Evolutionary conservation across 345 rosid genomes (phyloP).

Genomic region (Gossypium rotundifolium): DNA sequence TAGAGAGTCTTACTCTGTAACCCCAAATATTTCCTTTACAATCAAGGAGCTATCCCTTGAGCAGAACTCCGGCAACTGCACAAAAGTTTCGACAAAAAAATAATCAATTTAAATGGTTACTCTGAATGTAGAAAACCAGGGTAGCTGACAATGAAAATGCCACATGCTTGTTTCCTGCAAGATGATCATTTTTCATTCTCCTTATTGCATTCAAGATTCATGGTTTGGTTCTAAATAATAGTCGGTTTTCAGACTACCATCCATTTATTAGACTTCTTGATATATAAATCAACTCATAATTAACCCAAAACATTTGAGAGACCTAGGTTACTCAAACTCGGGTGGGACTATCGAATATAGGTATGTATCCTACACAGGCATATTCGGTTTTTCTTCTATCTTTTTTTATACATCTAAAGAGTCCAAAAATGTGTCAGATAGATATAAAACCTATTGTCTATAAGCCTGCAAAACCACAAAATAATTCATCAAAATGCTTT

Average conservation of each 20-base stretch:
- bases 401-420: not conserved
- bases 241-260: not conserved
- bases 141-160: not conserved
- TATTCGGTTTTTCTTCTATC: not conserved
- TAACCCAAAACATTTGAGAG: not conserved
- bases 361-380: not conserved
- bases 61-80: slow-evolving; percentile 85
- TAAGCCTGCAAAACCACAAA: not conserved
- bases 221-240: not conserved
- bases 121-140: not conserved
- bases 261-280: not conserved
- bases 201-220: not conserved
- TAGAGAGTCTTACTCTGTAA: slow-evolving; percentile 57
- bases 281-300: not conserved
- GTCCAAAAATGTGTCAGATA: not conserved
- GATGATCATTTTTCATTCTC: not conserved
- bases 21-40: slow-evolving; percentile 93
- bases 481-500: not conserved
- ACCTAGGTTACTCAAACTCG: not conserved
- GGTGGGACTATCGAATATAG: not conserved
- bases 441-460: not conserved
- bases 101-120: slow-evolving; percentile 2
- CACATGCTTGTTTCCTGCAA: not conserved
- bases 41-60: slow-evolving; percentile 65
- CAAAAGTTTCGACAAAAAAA: slow-evolving; percentile 17